Base-by-base conservation (phyloP, 306 rosid species). In the Quercus gilva region DNA sequence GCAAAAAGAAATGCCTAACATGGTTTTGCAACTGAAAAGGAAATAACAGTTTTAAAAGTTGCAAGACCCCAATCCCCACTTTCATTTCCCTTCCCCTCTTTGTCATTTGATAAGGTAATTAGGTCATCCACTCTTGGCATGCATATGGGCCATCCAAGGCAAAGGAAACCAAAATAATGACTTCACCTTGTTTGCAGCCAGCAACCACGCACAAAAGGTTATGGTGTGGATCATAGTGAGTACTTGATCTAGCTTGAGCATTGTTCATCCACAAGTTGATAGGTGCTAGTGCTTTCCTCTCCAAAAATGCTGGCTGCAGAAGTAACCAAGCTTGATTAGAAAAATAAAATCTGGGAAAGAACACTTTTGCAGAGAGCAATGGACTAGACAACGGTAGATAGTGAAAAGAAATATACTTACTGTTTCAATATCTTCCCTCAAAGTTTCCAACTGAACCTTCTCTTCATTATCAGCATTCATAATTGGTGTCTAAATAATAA, bases 191-290 rank as follows among this genome's bases (percentile, higher is more conserved):
- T 91, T 93, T 95, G 78, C 87, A 19, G 83, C 99, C 99, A 86
- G 93, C 86, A 85, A 96, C 93, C 77, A 91, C 35, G 80, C 97
- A 91, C 61, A 96, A 90, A 87, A 96, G 89, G 79, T 93, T 96
- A 76, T 93, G 94, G 85, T 91, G 93, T 35, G 99, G 99, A 85
- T 96, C 98, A 86, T 96, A 96, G 85, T 90, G 99, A 73, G 98
- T 85, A 84, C 98, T 96, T 76, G 98, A 96, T 88, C 97, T 91
- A 75, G 94, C 88, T 61, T 82, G 84, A 74, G 92, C 85, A 82
- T 80, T 90, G 92, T 93, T 91, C 99, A 96, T 91, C 99, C 99
- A 96, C 79, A 96, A 86, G 86, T 93, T 96, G 80, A 89, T 78
- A 35, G 96, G 88, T 76, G 89, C 86, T 79, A 93, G 20, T 69